These are phyloP conservation scores for Alternaria brassicicola DNA, from an alignment of 2,329 filamentous ascomycete genomes.

Conservation along the genomic window DNA sequence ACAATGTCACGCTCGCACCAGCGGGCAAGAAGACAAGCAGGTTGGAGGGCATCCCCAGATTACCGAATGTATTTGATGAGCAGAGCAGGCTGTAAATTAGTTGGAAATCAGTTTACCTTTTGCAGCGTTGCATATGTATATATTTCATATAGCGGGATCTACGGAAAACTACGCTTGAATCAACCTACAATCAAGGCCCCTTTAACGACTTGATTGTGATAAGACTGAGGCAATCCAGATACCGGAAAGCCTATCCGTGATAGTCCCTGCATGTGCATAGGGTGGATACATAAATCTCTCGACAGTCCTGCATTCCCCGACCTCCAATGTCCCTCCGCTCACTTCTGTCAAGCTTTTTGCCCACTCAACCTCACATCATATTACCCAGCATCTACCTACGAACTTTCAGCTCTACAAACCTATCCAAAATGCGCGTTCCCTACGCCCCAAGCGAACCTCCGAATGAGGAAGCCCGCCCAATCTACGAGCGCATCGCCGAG, in stretches of 20 bases:
- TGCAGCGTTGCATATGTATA: constrained; percentile 15
- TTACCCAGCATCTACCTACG: not conserved
- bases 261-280: constrained; percentile 5
- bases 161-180: not conserved
- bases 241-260: constrained; percentile 10
- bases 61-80: constrained; percentile 39
- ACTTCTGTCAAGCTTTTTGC: not conserved
- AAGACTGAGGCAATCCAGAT: not conserved
- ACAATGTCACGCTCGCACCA: constrained; percentile 64
- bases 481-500: constrained; percentile 60
- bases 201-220: not conserved
- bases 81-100: constrained; percentile 30
- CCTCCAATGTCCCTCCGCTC: not conserved
- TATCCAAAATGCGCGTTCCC: constrained; percentile 59
- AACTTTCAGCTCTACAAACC: constrained; percentile 11
- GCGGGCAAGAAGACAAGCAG: constrained; percentile 39
- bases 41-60: constrained; percentile 40
- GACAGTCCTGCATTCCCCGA: not conserved
- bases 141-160: constrained; percentile 20
- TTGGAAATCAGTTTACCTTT: constrained; percentile 17
- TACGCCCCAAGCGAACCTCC: constrained; percentile 59
- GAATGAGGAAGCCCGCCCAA: constrained; percentile 54
- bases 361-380: not conserved
- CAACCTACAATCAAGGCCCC: not conserved
- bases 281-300: constrained; percentile 8